Base-by-base conservation (phyloP, 2,329 filamentous ascomycete species). In the Penicillium hordei region DNA sequence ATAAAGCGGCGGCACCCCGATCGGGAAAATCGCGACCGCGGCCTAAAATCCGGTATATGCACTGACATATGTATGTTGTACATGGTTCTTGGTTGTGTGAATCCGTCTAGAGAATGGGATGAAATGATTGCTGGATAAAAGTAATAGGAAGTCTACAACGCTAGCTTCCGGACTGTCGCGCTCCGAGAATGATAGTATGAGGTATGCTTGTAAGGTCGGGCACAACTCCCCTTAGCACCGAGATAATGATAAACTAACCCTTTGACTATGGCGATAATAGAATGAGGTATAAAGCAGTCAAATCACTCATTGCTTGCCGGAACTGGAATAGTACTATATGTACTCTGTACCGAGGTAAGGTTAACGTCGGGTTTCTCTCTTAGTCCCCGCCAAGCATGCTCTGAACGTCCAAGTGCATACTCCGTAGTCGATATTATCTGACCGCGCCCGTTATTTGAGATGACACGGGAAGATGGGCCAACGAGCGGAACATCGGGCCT, bases 321-420 rank as follows among this genome's bases (percentile, higher is more conserved):
- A 43, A n/a, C 17, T 43, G 10, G 31, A 38, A 23, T 31, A 17
- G 29, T 38, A 13, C 23, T 12, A 29, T n/a, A n/a, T n/a, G 23
- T 23, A 34, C 19, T 33, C 31, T 1, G 12, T 29, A 38, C 31
- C 25, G 31, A 51, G 38, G 46, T 46, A 21, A 43, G n/a, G 25
- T n/a, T 23, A 19, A 46, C 10, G 1, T 31, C 21, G 21, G 21
- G 19, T 9, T 39, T 34, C 12, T 17, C 45, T 48, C n/a, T 46
- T 31, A 54, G 34, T 48, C 45, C 29, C 29, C 36, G 49, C 49
- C 55, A 53, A 57, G 49, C 34, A 53, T 29, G 34, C 42, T 48
- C 33, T 19, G 42, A 53, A 49, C 25, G 55, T 42, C 34, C 42
- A 31, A 33, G 34, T 57, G 48, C 54, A 56, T 52, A 33, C 19